A percentile compares a stretch with the other conserved stretches of the same genome.
These are phyloP conservation scores for Amaranthus palmeri DNA, from an alignment of 148 eudicot species.

Conservation along the genomic window DNA sequence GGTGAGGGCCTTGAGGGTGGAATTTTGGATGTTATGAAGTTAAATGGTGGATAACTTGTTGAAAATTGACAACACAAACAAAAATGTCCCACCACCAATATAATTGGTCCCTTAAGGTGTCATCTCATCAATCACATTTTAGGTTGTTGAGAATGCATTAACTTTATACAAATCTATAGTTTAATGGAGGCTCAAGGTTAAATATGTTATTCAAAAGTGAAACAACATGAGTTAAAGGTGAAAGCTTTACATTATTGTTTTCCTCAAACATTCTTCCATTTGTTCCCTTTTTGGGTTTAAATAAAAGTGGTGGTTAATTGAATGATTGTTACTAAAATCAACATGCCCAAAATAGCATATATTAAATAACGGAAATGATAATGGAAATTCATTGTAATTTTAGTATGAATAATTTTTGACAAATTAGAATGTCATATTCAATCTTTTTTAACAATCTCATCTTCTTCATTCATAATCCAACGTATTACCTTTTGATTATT, in stretches of 20 bases:
- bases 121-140: conserved; percentile 17
- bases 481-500: too few species aligned
- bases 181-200: conserved; percentile 11
- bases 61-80: conserved; percentile 15
- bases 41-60: conserved; percentile 27
- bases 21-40: conserved; percentile 17
- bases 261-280: too few species aligned
- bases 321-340: too few species aligned
- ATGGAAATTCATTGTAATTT: too few species aligned
- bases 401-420: too few species aligned
- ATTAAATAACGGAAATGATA: too few species aligned
- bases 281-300: neutral
- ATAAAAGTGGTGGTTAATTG: too few species aligned
- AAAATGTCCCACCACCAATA: conserved; percentile 19
- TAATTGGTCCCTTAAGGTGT: conserved; percentile 20
- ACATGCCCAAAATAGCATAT: too few species aligned
- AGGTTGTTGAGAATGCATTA: conserved; percentile 2
- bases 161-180: neutral
- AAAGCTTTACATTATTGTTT: neutral
- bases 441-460: too few species aligned
- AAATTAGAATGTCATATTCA: too few species aligned
- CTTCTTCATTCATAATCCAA: too few species aligned
- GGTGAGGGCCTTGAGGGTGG: conserved; percentile 20
- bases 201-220: neutral
- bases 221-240: neutral